These are phyloP conservation scores for Ceratocystis cubensis DNA, from an alignment of 2,329 filamentous ascomycete species.

Conservation along the genomic window DNA sequence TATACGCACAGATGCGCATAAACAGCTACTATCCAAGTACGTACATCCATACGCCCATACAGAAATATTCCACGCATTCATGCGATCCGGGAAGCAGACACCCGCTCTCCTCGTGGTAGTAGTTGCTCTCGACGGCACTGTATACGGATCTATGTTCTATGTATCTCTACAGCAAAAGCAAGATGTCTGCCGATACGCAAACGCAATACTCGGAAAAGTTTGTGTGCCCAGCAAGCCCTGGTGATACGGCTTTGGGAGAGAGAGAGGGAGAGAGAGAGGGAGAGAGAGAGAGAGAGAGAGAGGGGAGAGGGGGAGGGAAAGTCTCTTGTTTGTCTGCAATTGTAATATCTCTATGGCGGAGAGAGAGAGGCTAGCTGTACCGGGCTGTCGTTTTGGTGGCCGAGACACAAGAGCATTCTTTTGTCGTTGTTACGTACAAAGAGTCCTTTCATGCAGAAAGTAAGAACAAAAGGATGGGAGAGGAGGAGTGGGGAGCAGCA, in stretches of 20 bases:
- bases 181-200: conserved; percentile 2
- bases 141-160: neutral
- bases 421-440: too few species aligned
- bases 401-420: too few species aligned
- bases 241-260: neutral
- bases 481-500: neutral
- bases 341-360: neutral
- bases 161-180: neutral
- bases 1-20: too few species aligned
- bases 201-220: conserved; percentile 7
- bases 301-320: neutral
- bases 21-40: too few species aligned
- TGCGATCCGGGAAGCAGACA: conserved; percentile 2
- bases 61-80: neutral
- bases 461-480: neutral
- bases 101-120: neutral
- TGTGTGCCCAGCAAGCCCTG: neutral
- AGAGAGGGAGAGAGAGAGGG: neutral
- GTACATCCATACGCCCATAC: neutral
- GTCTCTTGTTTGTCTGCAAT: neutral
- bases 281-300: neutral
- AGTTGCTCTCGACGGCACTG: neutral
- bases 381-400: neutral
- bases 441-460: neutral
- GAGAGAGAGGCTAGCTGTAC: neutral